Evolutionary conservation across 208 protist species (phyloP).

Genomic region (Trypanosoma melophagium): DNA sequence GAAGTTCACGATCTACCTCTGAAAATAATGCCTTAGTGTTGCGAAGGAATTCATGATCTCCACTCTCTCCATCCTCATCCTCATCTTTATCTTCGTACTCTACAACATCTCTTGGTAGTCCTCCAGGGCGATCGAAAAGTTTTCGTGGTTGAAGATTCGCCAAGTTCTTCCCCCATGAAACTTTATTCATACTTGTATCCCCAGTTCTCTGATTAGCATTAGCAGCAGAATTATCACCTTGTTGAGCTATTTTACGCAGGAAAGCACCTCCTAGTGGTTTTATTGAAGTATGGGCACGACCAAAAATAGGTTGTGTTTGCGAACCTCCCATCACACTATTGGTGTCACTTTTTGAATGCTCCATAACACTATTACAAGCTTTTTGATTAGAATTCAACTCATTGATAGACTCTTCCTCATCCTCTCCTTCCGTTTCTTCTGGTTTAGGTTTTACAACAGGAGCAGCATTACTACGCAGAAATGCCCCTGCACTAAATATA

Average conservation of each 20-base stretch:
- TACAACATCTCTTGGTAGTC: constrained; percentile 16
- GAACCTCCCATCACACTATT: not conserved
- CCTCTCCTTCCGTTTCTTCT: not conserved
- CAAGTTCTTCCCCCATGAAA: not conserved
- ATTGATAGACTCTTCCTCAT: not conserved
- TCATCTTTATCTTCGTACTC: constrained; percentile 8
- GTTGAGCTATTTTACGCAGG: not conserved
- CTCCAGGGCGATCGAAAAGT: constrained; percentile 5
- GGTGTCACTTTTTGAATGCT: not conserved
- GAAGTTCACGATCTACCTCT: constrained; percentile 65
- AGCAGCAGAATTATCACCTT: not conserved
- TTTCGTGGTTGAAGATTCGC: not conserved
- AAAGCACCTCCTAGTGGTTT: constrained; percentile 1
- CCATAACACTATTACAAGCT: not conserved
- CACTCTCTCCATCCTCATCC: not conserved
- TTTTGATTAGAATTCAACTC: not conserved
- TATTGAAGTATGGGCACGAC: constrained; percentile 2
- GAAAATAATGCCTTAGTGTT: constrained; percentile 69
- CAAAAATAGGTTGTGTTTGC: not conserved
- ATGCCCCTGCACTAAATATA: constrained; percentile 40
- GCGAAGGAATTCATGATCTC: constrained; percentile 62
- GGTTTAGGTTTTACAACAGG: not conserved
- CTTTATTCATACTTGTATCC: not conserved
- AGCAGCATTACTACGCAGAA: constrained; percentile 51
- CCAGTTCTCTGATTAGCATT: not conserved